Conservation (phyloP, 164 flowering plant genomes). For the Tetrastigma voinierianum region DNA sequence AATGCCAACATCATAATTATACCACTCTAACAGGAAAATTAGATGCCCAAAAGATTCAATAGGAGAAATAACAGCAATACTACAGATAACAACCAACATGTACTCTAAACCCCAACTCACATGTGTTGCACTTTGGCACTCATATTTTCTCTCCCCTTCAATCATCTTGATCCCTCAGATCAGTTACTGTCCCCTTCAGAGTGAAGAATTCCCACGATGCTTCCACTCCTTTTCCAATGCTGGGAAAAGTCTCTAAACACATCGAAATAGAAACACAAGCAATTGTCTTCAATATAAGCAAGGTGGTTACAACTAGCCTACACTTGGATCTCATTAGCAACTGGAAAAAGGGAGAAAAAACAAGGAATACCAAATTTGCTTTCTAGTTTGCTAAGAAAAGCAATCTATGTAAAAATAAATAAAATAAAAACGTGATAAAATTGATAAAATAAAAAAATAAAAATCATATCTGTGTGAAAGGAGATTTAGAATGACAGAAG, state of each 20-base stretch:
- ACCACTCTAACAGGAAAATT: neutral
- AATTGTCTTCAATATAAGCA: neutral
- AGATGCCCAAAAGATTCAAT: neutral
- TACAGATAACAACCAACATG: conserved; percentile 29
- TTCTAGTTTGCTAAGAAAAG: too few species aligned
- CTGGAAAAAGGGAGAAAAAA: neutral
- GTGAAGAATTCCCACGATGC: conserved; percentile 88
- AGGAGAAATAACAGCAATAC: neutral
- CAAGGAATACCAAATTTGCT: neutral
- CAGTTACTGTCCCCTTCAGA: conserved; percentile 90
- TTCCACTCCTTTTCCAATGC: conserved; percentile 88
- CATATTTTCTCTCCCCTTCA: conserved; percentile 82
- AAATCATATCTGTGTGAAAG: too few species aligned
- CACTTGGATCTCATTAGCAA: too few species aligned
- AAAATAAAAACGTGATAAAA: too few species aligned
- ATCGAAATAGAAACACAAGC: conserved; percentile 4
- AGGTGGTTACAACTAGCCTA: neutral
- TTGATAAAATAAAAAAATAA: too few species aligned
- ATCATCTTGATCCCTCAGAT: conserved; percentile 82
- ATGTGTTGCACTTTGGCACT: conserved; percentile 82
- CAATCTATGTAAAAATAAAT: too few species aligned
- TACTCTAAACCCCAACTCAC: conserved; percentile 39
- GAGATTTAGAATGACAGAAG: too few species aligned
- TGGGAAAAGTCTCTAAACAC: conserved; percentile 73
- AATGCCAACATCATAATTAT: too few species aligned